Evolutionary conservation across 2,329 filamentous ascomycete genomes (phyloP).

Genomic region (Lasiodiplodia sp.): DNA sequence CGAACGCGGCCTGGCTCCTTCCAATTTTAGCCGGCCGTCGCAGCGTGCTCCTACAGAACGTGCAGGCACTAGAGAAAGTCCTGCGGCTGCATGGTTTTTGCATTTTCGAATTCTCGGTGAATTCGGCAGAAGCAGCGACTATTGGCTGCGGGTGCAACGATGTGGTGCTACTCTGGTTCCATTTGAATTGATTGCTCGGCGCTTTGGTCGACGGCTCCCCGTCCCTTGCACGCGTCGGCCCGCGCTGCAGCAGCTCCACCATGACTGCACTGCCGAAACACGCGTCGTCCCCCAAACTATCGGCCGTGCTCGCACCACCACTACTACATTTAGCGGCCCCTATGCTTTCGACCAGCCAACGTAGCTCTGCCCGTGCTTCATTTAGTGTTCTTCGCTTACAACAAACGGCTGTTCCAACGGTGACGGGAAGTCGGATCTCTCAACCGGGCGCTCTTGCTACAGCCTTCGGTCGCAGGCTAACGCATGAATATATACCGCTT

Average conservation of each 20-base stretch:
- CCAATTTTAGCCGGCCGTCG: not conserved
- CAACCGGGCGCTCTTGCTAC: not conserved
- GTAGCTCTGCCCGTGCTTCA: not conserved
- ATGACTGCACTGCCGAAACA: not conserved
- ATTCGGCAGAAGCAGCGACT: not conserved
- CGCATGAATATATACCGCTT: not conserved
- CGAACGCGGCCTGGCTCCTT: not conserved
- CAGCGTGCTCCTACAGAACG: not conserved
- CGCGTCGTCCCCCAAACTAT: not conserved
- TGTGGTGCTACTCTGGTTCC: not conserved
- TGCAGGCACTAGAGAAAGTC: not conserved
- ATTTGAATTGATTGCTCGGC: not conserved
- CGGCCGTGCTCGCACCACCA: not conserved
- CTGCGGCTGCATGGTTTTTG: not conserved
- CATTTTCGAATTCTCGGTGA: not conserved
- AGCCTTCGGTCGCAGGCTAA: not conserved
- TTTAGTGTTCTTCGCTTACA: not conserved
- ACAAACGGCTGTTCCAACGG: no score
- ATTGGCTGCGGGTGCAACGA: not conserved
- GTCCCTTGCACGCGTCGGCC: conserved; percentile 8
- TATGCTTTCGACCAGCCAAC: not conserved
- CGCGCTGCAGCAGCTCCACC: not conserved
- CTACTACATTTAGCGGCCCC: not conserved
- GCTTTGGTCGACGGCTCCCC: not conserved
- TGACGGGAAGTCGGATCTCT: not conserved